Percentiles rank a stretch among this genome's conserved stretches.
These are phyloP conservation scores for Aspergillus sclerotioniger DNA, from an alignment of 495 filamentous ascomycete genomes.

Conservation along the genomic window DNA sequence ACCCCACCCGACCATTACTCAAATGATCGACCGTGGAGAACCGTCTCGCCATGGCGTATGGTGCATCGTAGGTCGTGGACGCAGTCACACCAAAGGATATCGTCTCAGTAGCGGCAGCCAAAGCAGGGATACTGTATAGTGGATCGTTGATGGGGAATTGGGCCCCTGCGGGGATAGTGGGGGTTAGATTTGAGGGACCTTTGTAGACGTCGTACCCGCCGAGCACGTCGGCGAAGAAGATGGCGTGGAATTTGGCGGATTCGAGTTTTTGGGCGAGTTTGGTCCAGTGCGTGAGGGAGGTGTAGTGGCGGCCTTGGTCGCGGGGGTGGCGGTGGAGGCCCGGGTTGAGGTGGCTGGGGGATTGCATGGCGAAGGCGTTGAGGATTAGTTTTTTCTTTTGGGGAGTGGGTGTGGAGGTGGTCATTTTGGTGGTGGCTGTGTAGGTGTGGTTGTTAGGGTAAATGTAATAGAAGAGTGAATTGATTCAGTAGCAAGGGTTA, in stretches of 20 bases:
- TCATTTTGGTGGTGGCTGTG: background rate
- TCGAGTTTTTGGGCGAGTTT: conserved; percentile 47
- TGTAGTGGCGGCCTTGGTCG: conserved; percentile 49
- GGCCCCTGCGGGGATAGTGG: conserved; percentile 58
- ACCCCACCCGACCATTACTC: conserved; percentile 60
- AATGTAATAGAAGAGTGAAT: too few relatives aligned
- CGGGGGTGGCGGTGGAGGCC: conserved; percentile 48
- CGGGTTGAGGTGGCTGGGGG: conserved; percentile 49
- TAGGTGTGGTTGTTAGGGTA: background rate
- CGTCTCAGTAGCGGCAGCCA: conserved; percentile 54
- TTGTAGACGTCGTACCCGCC: conserved; percentile 67
- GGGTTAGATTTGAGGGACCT: conserved; percentile 52
- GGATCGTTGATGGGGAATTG: conserved; percentile 66
- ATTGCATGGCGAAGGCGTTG: conserved; percentile 57
- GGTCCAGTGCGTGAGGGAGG: conserved; percentile 45
- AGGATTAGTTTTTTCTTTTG: conserved; percentile 43
- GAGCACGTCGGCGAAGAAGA: conserved; percentile 54
- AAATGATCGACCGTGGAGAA: conserved; percentile 68
- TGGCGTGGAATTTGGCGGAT: conserved; percentile 51
- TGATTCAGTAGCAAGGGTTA: too few relatives aligned
- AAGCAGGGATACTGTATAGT: conserved; percentile 41
- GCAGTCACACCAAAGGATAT: conserved; percentile 68
- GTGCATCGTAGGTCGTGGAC: conserved; percentile 64
- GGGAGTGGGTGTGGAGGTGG: conserved; percentile 2
- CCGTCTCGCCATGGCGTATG: conserved; percentile 65